phyloP scores from a whole-genome alignment of 768 basidiomycete species.

The Termitomyces sp. region DNA sequence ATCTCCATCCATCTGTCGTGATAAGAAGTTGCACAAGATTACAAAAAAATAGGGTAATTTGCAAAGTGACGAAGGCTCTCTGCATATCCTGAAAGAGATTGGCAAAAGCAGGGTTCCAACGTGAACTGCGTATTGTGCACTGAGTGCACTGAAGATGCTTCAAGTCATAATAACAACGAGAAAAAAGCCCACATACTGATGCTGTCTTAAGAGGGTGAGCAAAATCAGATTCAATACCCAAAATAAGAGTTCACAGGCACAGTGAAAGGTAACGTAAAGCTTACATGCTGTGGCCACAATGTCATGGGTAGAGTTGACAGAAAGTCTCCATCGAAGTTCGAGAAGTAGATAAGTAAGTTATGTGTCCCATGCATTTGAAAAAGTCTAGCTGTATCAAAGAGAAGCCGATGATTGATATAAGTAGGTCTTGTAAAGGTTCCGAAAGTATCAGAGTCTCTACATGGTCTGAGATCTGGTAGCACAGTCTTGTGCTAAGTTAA shows the following conservation, averaged over 20 bases:
- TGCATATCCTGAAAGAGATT: background rate
- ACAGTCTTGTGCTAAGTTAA: background rate
- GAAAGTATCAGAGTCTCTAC: background rate
- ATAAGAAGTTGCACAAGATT: background rate
- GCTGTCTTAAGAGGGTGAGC: background rate
- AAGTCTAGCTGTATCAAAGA: background rate
- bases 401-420: background rate
- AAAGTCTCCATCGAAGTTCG: background rate
- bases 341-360: background rate
- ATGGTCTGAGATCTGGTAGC: background rate
- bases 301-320: too few relatives aligned
- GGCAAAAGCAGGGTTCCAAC: background rate
- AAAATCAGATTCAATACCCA: background rate
- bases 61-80: background rate
- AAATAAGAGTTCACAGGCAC: background rate
- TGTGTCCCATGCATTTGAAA: background rate
- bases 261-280: background rate
- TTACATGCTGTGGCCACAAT: background rate
- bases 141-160: background rate
- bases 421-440: background rate
- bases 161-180: background rate
- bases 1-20: background rate
- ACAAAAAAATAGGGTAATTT: background rate
- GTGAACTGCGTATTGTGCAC: background rate
- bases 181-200: background rate